These are phyloP conservation scores for Tulasnella calospora DNA, from an alignment of 768 basidiomycete species.

Conservation along the genomic window DNA sequence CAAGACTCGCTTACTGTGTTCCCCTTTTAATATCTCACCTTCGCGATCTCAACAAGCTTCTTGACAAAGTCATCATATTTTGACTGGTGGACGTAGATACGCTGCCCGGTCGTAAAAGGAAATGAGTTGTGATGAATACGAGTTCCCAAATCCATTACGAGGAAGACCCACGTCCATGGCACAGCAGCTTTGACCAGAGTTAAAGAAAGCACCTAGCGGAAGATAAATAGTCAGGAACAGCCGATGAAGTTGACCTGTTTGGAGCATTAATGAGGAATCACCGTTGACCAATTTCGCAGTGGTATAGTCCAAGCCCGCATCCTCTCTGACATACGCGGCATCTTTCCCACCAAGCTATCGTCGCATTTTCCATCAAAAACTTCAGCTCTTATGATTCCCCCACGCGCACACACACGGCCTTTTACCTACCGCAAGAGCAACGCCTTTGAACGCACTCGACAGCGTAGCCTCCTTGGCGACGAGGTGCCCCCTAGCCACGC, in stretches of 20 bases:
- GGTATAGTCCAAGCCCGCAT: slow-evolving; percentile 80
- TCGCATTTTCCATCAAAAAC: neutral
- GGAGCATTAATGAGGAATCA: slow-evolving; percentile 34
- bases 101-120: no score
- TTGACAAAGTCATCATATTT: slow-evolving; percentile 76
- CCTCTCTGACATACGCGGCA: slow-evolving; percentile 87
- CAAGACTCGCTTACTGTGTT: neutral
- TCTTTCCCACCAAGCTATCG: slow-evolving; percentile 90
- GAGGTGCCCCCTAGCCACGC: slow-evolving; percentile 67
- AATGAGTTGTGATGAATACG: neutral
- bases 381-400: neutral
- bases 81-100: slow-evolving; percentile 91
- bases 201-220: slow-evolving; percentile 77
- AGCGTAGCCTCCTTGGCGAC: slow-evolving; percentile 66
- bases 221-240: no score
- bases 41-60: slow-evolving; percentile 65
- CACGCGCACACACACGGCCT: no score
- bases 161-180: slow-evolving; percentile 76
- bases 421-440: slow-evolving; percentile 65
- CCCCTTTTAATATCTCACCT: slow-evolving; percentile 46
- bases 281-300: slow-evolving; percentile 88
- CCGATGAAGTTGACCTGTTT: no score
- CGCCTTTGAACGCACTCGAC: slow-evolving; percentile 73
- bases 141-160: neutral
- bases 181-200: slow-evolving; percentile 97